Evolutionary conservation across 2,329 filamentous ascomycete species (phyloP).

Genomic region (Sporothrix protearum): DNA sequence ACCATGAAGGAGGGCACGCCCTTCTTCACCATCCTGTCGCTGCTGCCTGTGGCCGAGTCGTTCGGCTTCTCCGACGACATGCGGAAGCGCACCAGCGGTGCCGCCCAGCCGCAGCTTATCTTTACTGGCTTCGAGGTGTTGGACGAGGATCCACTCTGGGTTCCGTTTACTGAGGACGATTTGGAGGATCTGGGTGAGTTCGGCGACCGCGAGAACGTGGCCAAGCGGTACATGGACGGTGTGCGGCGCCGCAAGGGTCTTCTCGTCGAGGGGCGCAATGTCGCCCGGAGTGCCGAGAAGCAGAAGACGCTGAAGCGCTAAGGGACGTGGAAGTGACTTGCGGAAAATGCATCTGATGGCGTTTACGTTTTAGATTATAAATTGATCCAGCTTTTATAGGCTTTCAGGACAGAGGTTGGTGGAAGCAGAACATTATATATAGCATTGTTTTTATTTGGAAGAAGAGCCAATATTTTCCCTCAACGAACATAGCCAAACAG

Average conservation of each 20-base stretch:
- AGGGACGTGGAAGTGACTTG: background rate
- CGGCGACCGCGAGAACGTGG: slow-evolving; percentile 91
- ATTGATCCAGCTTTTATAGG: background rate
- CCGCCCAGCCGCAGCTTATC: slow-evolving; percentile 86
- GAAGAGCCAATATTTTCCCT: background rate
- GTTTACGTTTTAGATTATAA: background rate
- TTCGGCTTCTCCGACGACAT: slow-evolving; percentile 98
- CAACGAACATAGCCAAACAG: no score
- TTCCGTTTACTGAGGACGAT: slow-evolving; percentile 93
- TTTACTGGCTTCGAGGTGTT: slow-evolving; percentile 91
- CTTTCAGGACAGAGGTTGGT: background rate
- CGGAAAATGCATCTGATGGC: background rate
- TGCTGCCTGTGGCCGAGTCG: slow-evolving; percentile 87
- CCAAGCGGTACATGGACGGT: slow-evolving; percentile 90
- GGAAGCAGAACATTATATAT: background rate
- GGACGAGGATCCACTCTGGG: slow-evolving; percentile 97
- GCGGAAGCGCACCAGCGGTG: slow-evolving; percentile 85
- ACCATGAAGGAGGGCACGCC: slow-evolving; percentile 91
- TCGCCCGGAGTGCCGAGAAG: slow-evolving; percentile 89
- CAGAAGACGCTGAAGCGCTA: slow-evolving; percentile 67
- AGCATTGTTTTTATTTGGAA: background rate
- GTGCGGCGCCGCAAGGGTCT: slow-evolving; percentile 85
- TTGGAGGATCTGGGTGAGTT: slow-evolving; percentile 92
- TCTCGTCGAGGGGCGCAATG: slow-evolving; percentile 71
- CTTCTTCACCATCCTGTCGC: slow-evolving; percentile 88